phyloP scores from a whole-genome alignment of 1,284 basidiomycete genomes.

The Ganoderma meredithae region DNA sequence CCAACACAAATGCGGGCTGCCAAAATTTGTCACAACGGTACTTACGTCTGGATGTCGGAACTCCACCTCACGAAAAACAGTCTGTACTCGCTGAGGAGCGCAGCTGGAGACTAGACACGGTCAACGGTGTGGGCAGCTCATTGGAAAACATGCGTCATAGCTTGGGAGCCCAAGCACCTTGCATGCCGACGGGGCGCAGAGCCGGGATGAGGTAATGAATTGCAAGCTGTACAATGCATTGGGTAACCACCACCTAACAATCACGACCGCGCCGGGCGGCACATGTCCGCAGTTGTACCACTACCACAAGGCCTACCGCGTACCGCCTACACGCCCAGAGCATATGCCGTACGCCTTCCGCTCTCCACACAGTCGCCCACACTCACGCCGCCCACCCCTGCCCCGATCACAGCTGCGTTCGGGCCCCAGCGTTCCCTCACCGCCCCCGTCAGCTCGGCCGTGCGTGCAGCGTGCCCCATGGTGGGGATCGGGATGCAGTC shows the following conservation, averaged over 20 bases:
- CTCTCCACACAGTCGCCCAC: slow-evolving; percentile 89
- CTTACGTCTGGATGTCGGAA: not conserved
- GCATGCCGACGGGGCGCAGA: not conserved
- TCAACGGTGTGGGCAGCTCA: not conserved
- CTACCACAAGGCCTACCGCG: not conserved
- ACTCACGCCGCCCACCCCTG: slow-evolving; percentile 90
- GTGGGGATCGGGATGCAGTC: slow-evolving; percentile 87
- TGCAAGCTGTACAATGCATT: not conserved
- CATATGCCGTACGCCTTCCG: slow-evolving; percentile 62
- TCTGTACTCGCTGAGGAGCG: not conserved
- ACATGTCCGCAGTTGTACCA: not conserved
- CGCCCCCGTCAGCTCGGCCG: slow-evolving; percentile 64
- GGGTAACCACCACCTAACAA: not conserved
- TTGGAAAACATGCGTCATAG: not conserved
- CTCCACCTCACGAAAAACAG: not conserved
- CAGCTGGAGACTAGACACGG: not conserved
- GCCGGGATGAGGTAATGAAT: not conserved
- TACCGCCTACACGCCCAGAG: slow-evolving; percentile 25
- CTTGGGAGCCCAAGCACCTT: not conserved
- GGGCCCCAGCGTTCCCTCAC: slow-evolving; percentile 59
- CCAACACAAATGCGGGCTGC: too few relatives aligned
- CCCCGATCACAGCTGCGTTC: slow-evolving; percentile 80
- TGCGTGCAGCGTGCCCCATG: slow-evolving; percentile 77
- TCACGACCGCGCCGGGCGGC: not conserved
- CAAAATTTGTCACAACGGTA: not conserved